phyloP scores from a whole-genome alignment of 176 grass and related monocot genomes.

The Zoysia pacifica region DNA sequence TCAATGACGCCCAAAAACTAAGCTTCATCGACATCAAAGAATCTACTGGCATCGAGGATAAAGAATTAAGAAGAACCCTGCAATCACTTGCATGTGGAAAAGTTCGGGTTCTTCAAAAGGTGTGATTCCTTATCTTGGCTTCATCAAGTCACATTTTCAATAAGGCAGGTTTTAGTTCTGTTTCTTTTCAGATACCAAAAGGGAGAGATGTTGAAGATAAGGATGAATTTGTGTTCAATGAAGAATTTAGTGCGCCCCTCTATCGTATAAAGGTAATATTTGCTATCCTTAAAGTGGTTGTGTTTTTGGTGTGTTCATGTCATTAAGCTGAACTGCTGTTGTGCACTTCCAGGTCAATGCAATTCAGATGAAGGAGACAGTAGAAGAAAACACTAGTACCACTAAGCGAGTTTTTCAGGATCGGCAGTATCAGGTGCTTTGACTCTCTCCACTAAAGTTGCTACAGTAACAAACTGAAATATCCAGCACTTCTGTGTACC shows the following conservation, averaged over 20 bases:
- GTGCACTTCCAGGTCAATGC: constrained; percentile 82
- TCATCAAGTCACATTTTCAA: constrained; percentile 40
- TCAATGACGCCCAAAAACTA: constrained; percentile 92
- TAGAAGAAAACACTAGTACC: constrained; percentile 99
- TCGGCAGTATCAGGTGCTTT: constrained; percentile 89
- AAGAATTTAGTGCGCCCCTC: constrained; percentile 87
- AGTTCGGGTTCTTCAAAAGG: constrained; percentile 98
- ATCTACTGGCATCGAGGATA: constrained; percentile 93
- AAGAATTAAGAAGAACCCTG: constrained; percentile 96
- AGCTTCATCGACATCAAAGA: constrained; percentile 94
- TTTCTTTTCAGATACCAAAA: constrained; percentile 82
- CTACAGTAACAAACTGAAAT: neutral
- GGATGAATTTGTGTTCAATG: constrained; percentile 90
- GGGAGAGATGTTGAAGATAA: constrained; percentile 93
- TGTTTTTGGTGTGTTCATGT: neutral
- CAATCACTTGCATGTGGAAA: constrained; percentile 99
- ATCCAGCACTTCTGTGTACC: neutral
- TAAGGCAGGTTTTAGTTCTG: constrained; percentile 21
- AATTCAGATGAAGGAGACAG: constrained; percentile 99
- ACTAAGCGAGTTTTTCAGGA: constrained; percentile 98
- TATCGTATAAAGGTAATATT: constrained; percentile 94
- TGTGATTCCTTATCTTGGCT: constrained; percentile 38
- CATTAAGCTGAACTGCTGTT: constrained; percentile 34
- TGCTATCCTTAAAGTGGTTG: neutral
- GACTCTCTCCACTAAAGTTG: neutral